phyloP scores from a whole-genome alignment of 768 basidiomycete genomes.

The Tricholoma bakamatsutake region DNA sequence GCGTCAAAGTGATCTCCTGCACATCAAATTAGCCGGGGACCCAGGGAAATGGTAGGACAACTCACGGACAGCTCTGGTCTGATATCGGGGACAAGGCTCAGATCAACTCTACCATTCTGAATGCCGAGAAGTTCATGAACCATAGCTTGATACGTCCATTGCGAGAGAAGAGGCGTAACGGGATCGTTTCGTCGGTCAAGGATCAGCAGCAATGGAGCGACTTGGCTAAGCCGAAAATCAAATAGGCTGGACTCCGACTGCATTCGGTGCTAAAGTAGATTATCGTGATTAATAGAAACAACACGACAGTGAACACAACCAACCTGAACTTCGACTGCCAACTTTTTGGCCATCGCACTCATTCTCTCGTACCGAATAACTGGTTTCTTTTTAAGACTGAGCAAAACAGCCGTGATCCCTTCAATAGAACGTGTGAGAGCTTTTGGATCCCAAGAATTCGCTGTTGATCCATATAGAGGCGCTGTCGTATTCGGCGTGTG shows the following conservation, averaged over 20 bases:
- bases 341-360: slow-evolving; percentile 86
- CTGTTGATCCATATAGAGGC: slow-evolving; percentile 68
- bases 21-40: slow-evolving; percentile 1
- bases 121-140: slow-evolving; percentile 95
- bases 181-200: slow-evolving; percentile 96
- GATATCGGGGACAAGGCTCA: slow-evolving; percentile 80
- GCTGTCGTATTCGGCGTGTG: slow-evolving; percentile 55
- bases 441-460: slow-evolving; percentile 66
- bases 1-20: slow-evolving; percentile 91
- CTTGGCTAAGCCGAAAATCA: slow-evolving; percentile 86
- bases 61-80: slow-evolving; percentile 78
- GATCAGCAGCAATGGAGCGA: slow-evolving; percentile 84
- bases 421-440: slow-evolving; percentile 78
- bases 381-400: slow-evolving; percentile 96
- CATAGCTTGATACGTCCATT: slow-evolving; percentile 99
- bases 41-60: slow-evolving; percentile 4
- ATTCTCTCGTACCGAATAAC: slow-evolving; percentile 91
- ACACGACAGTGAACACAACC: slow-evolving; percentile 8
- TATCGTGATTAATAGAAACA: background rate
- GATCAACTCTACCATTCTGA: slow-evolving; percentile 87
- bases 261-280: slow-evolving; percentile 57
- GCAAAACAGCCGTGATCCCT: slow-evolving; percentile 77
- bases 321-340: slow-evolving; percentile 84
- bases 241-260: slow-evolving; percentile 80
- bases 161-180: slow-evolving; percentile 90